A percentile compares a stretch with the other conserved stretches of the same genome.
These are phyloP conservation scores for Adansonia grandidieri DNA, from an alignment of 441 rosid genomes.

Conservation along the genomic window DNA sequence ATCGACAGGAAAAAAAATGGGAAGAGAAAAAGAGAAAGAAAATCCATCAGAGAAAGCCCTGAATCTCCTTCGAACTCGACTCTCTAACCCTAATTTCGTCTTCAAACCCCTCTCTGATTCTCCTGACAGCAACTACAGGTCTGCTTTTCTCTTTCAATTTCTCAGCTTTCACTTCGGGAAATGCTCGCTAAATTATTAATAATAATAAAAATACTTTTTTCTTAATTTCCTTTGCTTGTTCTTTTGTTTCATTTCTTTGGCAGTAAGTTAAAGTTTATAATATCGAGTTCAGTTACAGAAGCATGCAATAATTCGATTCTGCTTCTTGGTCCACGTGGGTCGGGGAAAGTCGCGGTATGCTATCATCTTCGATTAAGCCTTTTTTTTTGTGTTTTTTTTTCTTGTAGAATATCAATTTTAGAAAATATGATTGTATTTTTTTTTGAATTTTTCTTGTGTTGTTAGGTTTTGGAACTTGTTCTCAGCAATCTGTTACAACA, in stretches of 20 bases:
- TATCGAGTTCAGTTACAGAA: constrained; percentile 77
- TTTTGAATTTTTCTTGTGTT: constrained; percentile 11
- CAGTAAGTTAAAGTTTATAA: constrained; percentile 78
- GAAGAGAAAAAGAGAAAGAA: constrained; percentile 48
- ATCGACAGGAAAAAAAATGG: constrained; percentile 37
- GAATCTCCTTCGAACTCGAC: constrained; percentile 65
- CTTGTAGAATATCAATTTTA: no score
- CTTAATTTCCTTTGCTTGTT: background rate
- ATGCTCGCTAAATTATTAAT: background rate
- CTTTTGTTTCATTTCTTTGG: constrained; percentile 5
- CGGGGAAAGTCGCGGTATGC: constrained; percentile 85
- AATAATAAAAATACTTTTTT: background rate
- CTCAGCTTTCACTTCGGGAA: background rate
- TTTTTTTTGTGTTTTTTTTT: background rate
- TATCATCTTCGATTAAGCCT: background rate
- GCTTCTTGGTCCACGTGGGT: constrained; percentile 95
- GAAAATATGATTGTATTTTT: background rate
- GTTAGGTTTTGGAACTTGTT: constrained; percentile 87
- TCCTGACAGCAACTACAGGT: constrained; percentile 89
- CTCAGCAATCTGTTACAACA: constrained; percentile 65
- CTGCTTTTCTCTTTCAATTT: constrained; percentile 16
- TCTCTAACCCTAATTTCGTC: constrained; percentile 68
- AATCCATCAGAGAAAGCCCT: constrained; percentile 55
- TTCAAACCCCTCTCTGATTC: constrained; percentile 62
- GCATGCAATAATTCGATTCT: constrained; percentile 90